phyloP scores from a whole-genome alignment of 352 stramenopile genomes.

The Globisporangium middletonii region DNA sequence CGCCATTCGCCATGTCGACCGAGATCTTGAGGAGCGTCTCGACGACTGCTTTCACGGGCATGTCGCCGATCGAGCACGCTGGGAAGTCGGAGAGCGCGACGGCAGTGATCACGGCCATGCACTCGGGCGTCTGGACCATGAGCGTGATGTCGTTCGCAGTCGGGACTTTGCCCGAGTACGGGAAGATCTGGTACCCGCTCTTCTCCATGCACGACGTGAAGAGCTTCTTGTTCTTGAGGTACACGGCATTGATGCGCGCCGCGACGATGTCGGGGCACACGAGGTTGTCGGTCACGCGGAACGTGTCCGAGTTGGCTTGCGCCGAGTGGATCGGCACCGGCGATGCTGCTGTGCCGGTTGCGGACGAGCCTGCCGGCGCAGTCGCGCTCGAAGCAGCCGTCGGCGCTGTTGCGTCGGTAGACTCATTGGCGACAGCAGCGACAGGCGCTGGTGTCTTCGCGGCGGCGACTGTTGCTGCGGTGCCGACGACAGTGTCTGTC shows the following conservation, averaged over 20 bases:
- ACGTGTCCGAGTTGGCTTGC: constrained; percentile 30
- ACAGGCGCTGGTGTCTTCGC: no score
- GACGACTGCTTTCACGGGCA: constrained; percentile 46
- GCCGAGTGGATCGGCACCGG: constrained; percentile 26
- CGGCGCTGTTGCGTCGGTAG: no score
- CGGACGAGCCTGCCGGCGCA: no score
- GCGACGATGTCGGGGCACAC: constrained; percentile 35
- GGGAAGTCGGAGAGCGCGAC: constrained; percentile 33
- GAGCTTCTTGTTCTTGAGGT: constrained; percentile 37
- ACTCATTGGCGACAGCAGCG: no score
- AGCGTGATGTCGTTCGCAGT: constrained; percentile 25
- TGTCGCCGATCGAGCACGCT: constrained; percentile 41
- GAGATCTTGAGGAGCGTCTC: constrained; percentile 66
- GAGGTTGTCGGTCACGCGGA: constrained; percentile 39
- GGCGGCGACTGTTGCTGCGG: no score
- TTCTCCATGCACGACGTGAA: constrained; percentile 43
- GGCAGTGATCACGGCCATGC: constrained; percentile 43
- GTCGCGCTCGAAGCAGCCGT: no score
- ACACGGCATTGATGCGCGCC: constrained; percentile 32
- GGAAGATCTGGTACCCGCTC: constrained; percentile 53
- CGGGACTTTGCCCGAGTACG: constrained; percentile 44
- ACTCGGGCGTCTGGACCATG: constrained; percentile 39
- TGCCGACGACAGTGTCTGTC: no score
- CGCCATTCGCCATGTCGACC: constrained; percentile 25
- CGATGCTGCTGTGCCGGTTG: background rate